Evolutionary conservation across 1,284 basidiomycete species (phyloP).

Genomic region (Ceratobasidium sp.): DNA sequence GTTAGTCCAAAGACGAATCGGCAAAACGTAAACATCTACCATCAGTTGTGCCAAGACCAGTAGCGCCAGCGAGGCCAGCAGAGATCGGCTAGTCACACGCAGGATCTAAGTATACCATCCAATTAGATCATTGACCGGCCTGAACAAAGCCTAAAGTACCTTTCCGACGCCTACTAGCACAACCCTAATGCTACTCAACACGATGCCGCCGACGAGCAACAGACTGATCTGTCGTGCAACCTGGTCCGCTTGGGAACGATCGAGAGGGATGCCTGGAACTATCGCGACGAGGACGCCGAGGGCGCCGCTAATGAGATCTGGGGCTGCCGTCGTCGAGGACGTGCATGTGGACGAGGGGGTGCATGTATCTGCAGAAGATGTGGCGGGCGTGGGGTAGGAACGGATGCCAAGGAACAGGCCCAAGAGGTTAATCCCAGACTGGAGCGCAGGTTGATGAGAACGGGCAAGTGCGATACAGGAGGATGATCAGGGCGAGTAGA

Average conservation of each 20-base stretch:
- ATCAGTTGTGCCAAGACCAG: constrained; percentile 81
- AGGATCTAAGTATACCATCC: constrained; percentile 62
- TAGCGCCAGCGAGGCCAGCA: constrained; percentile 78
- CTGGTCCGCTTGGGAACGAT: constrained; percentile 57
- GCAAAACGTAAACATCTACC: constrained; percentile 61
- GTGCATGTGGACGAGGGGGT: constrained; percentile 26
- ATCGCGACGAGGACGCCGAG: constrained; percentile 67
- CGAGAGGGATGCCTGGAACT: constrained; percentile 60
- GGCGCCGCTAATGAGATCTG: constrained; percentile 72
- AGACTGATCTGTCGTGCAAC: constrained; percentile 77
- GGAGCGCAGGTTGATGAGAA: background rate
- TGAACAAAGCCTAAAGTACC: constrained; percentile 58
- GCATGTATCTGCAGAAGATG: constrained; percentile 32
- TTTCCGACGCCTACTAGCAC: constrained; percentile 75
- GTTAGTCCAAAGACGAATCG: background rate
- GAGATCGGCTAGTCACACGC: constrained; percentile 73
- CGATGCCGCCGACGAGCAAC: constrained; percentile 76
- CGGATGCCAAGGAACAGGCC: constrained; percentile 33
- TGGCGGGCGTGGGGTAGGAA: constrained; percentile 23
- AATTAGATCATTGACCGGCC: background rate
- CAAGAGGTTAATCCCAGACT: constrained; percentile 32
- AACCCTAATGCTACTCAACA: constrained; percentile 74
- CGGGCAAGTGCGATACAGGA: background rate
- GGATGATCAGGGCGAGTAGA: background rate
- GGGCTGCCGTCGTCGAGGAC: constrained; percentile 59